phyloP scores from a whole-genome alignment of 2,329 filamentous ascomycete species.

The Fusarium euwallaceae region DNA sequence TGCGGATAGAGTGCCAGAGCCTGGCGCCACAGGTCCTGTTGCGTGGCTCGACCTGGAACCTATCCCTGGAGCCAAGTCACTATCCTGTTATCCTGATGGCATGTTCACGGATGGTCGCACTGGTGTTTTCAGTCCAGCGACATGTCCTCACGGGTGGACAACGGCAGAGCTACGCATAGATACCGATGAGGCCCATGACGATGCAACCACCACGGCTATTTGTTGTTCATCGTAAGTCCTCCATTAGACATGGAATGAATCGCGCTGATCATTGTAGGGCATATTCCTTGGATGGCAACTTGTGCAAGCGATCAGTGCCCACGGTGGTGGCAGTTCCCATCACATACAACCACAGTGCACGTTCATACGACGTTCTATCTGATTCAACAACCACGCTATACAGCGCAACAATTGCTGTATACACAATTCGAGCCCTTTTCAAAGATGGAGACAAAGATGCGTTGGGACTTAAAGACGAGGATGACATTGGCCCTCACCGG shows the following conservation, averaged over 20 bases:
- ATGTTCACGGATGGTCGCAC: slow-evolving; percentile 55
- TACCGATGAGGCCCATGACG: slow-evolving; percentile 43
- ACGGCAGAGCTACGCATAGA: slow-evolving; percentile 52
- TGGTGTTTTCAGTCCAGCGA: slow-evolving; percentile 56
- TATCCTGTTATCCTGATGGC: slow-evolving; percentile 57
- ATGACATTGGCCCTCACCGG: slow-evolving; percentile 44
- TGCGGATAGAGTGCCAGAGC: slow-evolving; percentile 42
- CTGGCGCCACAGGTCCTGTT: slow-evolving; percentile 46
- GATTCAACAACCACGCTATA: slow-evolving; percentile 54
- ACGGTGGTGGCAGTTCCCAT: slow-evolving; percentile 55
- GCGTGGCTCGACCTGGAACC: slow-evolving; percentile 56
- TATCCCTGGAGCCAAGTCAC: slow-evolving; percentile 51
- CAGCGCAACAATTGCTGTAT: slow-evolving; percentile 54
- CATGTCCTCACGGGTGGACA: slow-evolving; percentile 57
- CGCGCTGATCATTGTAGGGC: slow-evolving; percentile 47
- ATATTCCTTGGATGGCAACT: slow-evolving; percentile 50
- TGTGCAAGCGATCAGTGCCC: slow-evolving; percentile 53
- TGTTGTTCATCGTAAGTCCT: slow-evolving; percentile 58
- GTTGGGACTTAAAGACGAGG: slow-evolving; percentile 52
- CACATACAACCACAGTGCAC: slow-evolving; percentile 52
- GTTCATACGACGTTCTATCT: slow-evolving; percentile 52
- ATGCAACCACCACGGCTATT: slow-evolving; percentile 55
- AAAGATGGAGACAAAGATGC: slow-evolving; percentile 52
- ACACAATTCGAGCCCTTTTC: slow-evolving; percentile 55
- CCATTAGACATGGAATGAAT: neutral